Conservation (phyloP, 768 basidiomycete species). For the Pulveroboletus sp. region DNA sequence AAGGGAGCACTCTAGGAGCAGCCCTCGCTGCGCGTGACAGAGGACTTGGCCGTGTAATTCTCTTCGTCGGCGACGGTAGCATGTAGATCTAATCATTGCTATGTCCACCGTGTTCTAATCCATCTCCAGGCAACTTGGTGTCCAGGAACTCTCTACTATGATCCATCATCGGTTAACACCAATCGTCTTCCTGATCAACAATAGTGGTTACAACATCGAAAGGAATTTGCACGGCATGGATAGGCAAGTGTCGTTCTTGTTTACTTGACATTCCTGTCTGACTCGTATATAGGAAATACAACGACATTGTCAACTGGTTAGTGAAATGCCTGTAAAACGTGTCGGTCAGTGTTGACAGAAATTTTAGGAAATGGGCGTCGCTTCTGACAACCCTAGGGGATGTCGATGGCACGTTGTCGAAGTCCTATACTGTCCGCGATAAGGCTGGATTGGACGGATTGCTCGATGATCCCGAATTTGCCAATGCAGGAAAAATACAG, state of each 20-base stretch:
- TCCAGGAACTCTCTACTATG: constrained; percentile 86
- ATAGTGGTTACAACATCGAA: constrained; percentile 86
- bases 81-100: constrained; percentile 42
- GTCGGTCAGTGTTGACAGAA: not conserved
- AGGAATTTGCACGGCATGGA: constrained; percentile 64
- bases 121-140: constrained; percentile 60
- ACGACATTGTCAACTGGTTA: constrained; percentile 76
- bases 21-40: constrained; percentile 73
- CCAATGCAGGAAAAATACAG: constrained; percentile 61
- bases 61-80: constrained; percentile 85
- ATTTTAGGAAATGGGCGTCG: constrained; percentile 55
- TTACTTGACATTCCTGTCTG: not conserved
- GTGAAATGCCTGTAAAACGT: constrained; percentile 4
- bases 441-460: constrained; percentile 66
- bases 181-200: constrained; percentile 81
- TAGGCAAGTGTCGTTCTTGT: constrained; percentile 32
- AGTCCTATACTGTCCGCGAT: constrained; percentile 63
- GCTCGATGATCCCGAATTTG: constrained; percentile 61
- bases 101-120: constrained; percentile 3
- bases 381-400: constrained; percentile 61
- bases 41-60: constrained; percentile 60
- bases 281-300: constrained; percentile 58
- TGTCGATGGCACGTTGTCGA: constrained; percentile 41
- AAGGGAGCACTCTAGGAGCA: constrained; percentile 67
- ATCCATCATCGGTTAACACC: constrained; percentile 67